Base-by-base conservation (phyloP, 192 early-diverging fungal species). In the Linnemannia elongata region DNA sequence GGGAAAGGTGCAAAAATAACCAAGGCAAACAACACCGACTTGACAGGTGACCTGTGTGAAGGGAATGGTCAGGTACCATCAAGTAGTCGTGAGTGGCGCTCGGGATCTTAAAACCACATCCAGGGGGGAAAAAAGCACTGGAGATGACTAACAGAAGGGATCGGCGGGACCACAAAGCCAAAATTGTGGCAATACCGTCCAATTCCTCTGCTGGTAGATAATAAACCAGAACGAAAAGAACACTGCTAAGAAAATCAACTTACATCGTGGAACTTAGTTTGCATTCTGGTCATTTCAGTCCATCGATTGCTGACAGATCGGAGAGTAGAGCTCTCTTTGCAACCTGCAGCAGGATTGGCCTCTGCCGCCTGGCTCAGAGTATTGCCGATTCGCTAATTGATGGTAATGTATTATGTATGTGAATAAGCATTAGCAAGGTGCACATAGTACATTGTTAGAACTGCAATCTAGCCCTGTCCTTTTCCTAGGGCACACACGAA, bases 221-320 rank as follows among this genome's bases (percentile, higher is more conserved):
- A 66, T 66, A 33, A 66, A 66, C 60, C 60, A 66, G 60, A 35
- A 30, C 13, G n/a, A 8, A 33, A 66, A 12, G 27, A 33, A 18
- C 38, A 24, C 9, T 73, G 72, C 30, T 41, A 24, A 13, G 44
- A 73, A 44, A 22, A 9, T 15, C n/a, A 35, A 80, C 84, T 81
- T 77, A 86, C 84, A 71, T 86, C 79, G 45, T 86, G 79, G 36
- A 86, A 86, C 44, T 77, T 76, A 38, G 54, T 27, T 57, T 86
- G 84, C 18, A 81, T 42, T 30, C 36, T 49, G 22, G 74, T 55
- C 54, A 86, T 47, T 15, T 80, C 79, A 36, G 35, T 30, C 84
- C 84, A 86, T 47, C 79, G 78, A 30, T 78, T 71, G 4, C 66
- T 76, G 7, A 77, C 24, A 22, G 84, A 63, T 39, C 84, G 84